Base-by-base conservation (phyloP, 2,329 filamentous ascomycete genomes). In the Colletotrichum sp. region DNA sequence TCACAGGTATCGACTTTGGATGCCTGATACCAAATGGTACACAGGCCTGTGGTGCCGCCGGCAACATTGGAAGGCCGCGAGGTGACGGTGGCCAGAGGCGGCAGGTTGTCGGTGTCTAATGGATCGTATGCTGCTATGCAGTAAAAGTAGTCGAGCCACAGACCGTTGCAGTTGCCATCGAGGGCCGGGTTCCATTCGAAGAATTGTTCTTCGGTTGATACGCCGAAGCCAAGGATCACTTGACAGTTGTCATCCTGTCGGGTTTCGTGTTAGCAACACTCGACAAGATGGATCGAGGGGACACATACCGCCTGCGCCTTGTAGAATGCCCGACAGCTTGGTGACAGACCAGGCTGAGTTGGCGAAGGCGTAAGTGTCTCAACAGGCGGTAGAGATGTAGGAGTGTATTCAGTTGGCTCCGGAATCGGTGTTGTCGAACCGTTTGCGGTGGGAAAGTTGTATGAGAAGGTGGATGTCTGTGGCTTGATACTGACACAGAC, bases 111-210 rank as follows among this genome's bases (percentile, higher is more conserved):
- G 18, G 39, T 49, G 5, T 28, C 21, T 13, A 28, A 18, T 28
- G 26, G 26, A 28, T 24, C 55, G 39, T 49, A 49, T 49, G 39
- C 39, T 49, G 39, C 77, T 6, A 80, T 74, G 70, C 80, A 82
- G 72, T 81, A 82, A 36, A 71, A 81, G 62, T 72, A 65, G 34
- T 71, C 70, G 3, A 26, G 15, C 77, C 78, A 80, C 2, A 83
- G 77, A 6, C 81, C 81, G 12, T 79, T 30, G 71, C 79, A 81
- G 72, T 81, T 79, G n/a, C 72, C 74, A 5, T 72, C 44, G 3
- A 81, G 78, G 6, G 65, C 76, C 3, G 80, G 78, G 71, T 83
- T 81, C 81, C 80, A 83, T 18, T 68, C 55, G n/a, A 81, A 78
- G 55, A 84, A 80, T 60, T 82, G 76, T 18, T 78, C 74, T 24